These are phyloP conservation scores for Teratosphaeria viscida DNA, from an alignment of 2,329 filamentous ascomycete genomes.

Conservation along the genomic window DNA sequence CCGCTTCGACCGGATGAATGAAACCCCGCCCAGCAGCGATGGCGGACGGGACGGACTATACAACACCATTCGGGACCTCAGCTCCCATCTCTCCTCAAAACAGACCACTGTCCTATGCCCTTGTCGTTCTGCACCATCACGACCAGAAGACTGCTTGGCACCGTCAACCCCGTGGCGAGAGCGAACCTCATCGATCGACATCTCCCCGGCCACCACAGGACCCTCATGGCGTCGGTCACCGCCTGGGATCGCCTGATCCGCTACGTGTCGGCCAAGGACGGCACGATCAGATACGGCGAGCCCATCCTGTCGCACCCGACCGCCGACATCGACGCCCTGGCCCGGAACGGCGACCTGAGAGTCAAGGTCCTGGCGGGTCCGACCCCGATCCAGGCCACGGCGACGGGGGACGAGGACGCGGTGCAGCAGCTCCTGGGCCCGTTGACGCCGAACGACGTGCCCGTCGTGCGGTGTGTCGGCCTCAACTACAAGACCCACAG, in stretches of 20 bases:
- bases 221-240: constrained; percentile 10
- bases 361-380: constrained; percentile 43
- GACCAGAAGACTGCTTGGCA: not conserved
- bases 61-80: not conserved
- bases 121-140: not conserved
- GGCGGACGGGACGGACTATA: not conserved
- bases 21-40: not conserved
- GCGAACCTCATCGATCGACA: constrained; percentile 1
- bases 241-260: constrained; percentile 55
- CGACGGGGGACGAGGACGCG: constrained; percentile 44
- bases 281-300: constrained; percentile 62
- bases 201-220: not conserved
- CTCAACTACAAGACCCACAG: constrained; percentile 50
- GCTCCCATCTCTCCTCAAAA: not conserved
- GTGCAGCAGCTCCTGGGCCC: constrained; percentile 47
- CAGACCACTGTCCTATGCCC: not conserved
- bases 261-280: constrained; percentile 58
- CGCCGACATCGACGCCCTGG: constrained; percentile 22
- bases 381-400: constrained; percentile 34
- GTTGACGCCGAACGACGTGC: constrained; percentile 40
- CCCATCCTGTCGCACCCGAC: constrained; percentile 42
- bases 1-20: not conserved
- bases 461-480: constrained; percentile 49
- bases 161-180: too few species aligned
- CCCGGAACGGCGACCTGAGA: constrained; percentile 35